These are phyloP conservation scores for Athelia sp. DNA, from an alignment of 1,284 basidiomycete genomes.

Conservation along the genomic window DNA sequence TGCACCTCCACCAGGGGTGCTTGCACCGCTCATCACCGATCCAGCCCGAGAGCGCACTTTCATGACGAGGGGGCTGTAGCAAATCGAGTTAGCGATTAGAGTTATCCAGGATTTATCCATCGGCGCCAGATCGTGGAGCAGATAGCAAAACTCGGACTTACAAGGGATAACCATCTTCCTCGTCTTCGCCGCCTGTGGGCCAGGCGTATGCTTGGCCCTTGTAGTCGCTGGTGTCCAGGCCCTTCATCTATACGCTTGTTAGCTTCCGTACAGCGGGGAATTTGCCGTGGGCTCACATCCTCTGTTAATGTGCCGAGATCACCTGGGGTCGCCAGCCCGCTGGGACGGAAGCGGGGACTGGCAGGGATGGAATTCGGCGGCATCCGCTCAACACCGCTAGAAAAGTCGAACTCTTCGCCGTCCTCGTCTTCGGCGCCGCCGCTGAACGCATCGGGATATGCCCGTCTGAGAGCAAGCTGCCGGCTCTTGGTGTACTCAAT, in stretches of 20 bases:
- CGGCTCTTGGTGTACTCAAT: slow-evolving; percentile 96
- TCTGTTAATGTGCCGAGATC: slow-evolving; percentile 94
- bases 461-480: slow-evolving; percentile 87
- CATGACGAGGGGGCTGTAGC: slow-evolving; percentile 77
- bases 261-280: slow-evolving; percentile 2
- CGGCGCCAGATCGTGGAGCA: slow-evolving; percentile 7
- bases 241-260: slow-evolving; percentile 66
- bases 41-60: slow-evolving; percentile 86
- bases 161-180: slow-evolving; percentile 92
- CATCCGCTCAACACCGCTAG: slow-evolving; percentile 59
- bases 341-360: slow-evolving; percentile 68
- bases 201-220: slow-evolving; percentile 64
- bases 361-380: slow-evolving; percentile 80
- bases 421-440: slow-evolving; percentile 46
- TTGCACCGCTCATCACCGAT: slow-evolving; percentile 82
- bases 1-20: slow-evolving; percentile 79
- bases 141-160: slow-evolving; percentile 29
- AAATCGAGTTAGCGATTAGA: slow-evolving; percentile 9
- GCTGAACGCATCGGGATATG: slow-evolving; percentile 93
- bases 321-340: slow-evolving; percentile 85
- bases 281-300: slow-evolving; percentile 45
- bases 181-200: slow-evolving; percentile 65
- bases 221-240: slow-evolving; percentile 84
- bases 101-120: background rate
- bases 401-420: slow-evolving; percentile 49